Evolutionary conservation across 345 rosid species (phyloP), one percentile per base, ranked within the genome.

Genomic region (Punica granatum): DNA sequence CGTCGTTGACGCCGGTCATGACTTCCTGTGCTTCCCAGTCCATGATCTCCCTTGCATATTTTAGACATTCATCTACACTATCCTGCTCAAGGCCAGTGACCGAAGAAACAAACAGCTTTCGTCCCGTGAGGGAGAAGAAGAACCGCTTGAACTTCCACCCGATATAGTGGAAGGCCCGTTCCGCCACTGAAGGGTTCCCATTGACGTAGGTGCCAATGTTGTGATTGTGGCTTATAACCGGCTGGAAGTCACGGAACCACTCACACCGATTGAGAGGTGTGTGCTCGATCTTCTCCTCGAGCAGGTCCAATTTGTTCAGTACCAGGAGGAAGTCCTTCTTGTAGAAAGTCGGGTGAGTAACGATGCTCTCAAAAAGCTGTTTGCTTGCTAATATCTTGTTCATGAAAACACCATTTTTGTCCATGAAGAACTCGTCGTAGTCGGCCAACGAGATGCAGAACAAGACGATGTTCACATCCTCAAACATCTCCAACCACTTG

Each of bases 371-470:
- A 9, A 94, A 85, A 49, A 89, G 82, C 64, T 84, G 70, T 75
- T 71, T 89, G 91, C 84, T 89, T 23, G 83, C 88, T 60, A 94
- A 30, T 92, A 94, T 94, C 82, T 90, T 90, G 88, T 90, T 94
- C 62, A 65, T 74, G 51, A 23, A 72, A 77, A 73, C 73, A 58
- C 97, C 96, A 0, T 75, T 76, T 0, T 39, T 26, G 76, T 86
- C 92, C 71, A 80, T 70, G 11, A 70, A 68, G 77, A 69, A 79
- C 74, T 86, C 80, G 54, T 73, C 84, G 1, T 89, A 94, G 65
- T 83, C 97, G 1, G 79, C 77, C 77, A 93, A 72, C 15, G 97
- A 86, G 67, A 89, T 86, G 7, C 91, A 84, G 70, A 89, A 90
- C 63, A 93, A 35, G 65, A 93, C 80, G 23, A 89, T 75, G 68